Evolutionary conservation across 805 yeast genomes (phyloP), one percentile per base, ranked within the genome.

Genomic region (Ogataea methanolica): DNA sequence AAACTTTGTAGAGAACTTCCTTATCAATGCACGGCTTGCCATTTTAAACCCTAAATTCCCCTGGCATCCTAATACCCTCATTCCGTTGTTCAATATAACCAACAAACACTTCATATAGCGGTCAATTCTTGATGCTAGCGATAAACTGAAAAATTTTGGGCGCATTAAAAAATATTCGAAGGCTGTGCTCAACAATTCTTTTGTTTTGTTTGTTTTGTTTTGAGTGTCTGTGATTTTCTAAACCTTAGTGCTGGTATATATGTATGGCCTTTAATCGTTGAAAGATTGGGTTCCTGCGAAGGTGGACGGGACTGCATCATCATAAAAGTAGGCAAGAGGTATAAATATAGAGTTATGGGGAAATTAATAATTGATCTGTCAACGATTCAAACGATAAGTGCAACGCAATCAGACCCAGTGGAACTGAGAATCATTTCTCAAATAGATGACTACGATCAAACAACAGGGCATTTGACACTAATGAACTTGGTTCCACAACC

Each of bases 361-460:
- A 54, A 52, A 36, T 23, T 60, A 15, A 44, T 57, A 15, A 49
- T 57, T 9, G 48, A 52, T 21, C 31, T 60, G 9, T 33, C 50
- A n/a, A 39, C 52, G 31, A 39, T 62, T 7, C 40, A 43, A 8
- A 22, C 34, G 17, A n/a, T 58, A 1, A 12, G 22, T 7, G 50
- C 51, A 6, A 33, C 52, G 2, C 45, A 46, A 16, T 36, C 44
- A 2, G 33, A 46, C 1, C 57, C 62, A 16, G 31, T 31, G 1
- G 50, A 52, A 26, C 48, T 59, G 7, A 50, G 66, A 6, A 42
- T 63, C 1, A 46, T 63, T 15, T 59, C 51, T 1, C 61, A 56
- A 44, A 54, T 62, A 6, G 31, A 49, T 6, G 42, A 48, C 1
- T 63, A 58, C 43, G 47, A 60, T 42, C 33, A 29, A n/a, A 31